phyloP scores from a whole-genome alignment of 1,284 basidiomycete species.

The Vanrija sp. region DNA sequence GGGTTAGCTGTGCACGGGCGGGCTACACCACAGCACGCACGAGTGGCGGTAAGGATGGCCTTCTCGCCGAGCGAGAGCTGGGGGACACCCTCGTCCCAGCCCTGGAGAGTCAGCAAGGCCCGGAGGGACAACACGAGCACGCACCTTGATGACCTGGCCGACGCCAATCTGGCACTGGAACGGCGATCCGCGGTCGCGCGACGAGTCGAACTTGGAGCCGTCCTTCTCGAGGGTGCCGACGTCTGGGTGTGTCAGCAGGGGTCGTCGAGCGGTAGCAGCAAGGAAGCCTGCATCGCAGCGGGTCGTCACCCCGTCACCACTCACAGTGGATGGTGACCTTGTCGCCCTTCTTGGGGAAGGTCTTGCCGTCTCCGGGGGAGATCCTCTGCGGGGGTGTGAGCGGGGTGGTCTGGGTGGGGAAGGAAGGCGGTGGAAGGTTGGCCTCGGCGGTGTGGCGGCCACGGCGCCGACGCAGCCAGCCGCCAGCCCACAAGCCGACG shows the following conservation, averaged over 20 bases:
- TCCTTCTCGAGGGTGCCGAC: conserved; percentile 48
- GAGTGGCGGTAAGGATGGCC: conserved; percentile 58
- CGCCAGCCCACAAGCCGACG: conserved; percentile 3
- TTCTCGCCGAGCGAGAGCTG: conserved; percentile 73
- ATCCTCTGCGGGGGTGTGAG: conserved; percentile 27
- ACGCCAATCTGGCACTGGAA: conserved; percentile 71
- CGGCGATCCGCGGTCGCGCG: conserved; percentile 53
- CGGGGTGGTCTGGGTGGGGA: background rate
- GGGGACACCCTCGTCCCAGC: conserved; percentile 84
- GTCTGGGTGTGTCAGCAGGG: conserved; percentile 27
- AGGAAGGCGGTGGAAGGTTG: background rate
- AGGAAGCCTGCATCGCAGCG: background rate
- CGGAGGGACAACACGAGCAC: background rate
- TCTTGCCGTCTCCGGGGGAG: conserved; percentile 47
- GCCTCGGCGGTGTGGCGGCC: background rate
- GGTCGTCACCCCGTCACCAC: conserved; percentile 2
- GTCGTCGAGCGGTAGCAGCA: background rate
- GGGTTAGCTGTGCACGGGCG: conserved; percentile 8
- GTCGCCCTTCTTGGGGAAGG: conserved; percentile 46
- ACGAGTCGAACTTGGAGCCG: conserved; percentile 51
- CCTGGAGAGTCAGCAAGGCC: conserved; percentile 44
- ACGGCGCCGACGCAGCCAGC: background rate
- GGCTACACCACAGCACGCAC: conserved; percentile 11
- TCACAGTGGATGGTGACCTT: conserved; percentile 48
- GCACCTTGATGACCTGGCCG: conserved; percentile 67